phyloP scores from a whole-genome alignment of 176 grass and related monocot genomes.

The Elaeis guineensis region DNA sequence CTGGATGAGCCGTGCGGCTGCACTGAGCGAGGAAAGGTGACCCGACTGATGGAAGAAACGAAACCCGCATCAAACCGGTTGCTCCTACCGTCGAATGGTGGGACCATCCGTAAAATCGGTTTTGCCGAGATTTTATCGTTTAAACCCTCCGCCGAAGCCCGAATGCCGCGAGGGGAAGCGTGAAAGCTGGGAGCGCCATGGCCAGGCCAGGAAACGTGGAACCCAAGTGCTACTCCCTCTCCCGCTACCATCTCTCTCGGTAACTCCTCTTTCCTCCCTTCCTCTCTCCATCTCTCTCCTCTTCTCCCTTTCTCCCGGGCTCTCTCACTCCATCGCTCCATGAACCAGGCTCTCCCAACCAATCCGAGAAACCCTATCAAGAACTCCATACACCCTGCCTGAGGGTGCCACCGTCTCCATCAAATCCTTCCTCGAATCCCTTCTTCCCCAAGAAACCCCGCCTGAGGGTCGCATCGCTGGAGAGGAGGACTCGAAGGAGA shows the following conservation, averaged over 20 bases:
- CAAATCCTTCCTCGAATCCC: conserved; percentile 52
- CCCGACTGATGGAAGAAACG: too few species aligned
- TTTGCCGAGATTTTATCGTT: too few species aligned
- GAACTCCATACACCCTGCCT: conserved; percentile 36
- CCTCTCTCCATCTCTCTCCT: background rate
- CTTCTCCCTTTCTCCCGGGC: background rate
- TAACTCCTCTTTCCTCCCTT: background rate
- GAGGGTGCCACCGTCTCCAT: conserved; percentile 48
- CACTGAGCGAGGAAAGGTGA: too few species aligned
- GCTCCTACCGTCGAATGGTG: too few species aligned
- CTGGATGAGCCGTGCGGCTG: too few species aligned
- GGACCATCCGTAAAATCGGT: too few species aligned
- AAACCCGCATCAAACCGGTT: too few species aligned
- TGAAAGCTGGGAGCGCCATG: too few species aligned
- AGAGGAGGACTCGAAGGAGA: background rate
- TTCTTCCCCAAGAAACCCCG: conserved; percentile 26
- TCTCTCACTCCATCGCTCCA: background rate
- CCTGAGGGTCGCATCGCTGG: background rate
- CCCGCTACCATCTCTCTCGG: conserved; percentile 13
- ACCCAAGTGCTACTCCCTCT: background rate
- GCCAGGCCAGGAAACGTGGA: too few species aligned
- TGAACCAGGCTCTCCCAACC: conserved; percentile 19
- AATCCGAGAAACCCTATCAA: conserved; percentile 34
- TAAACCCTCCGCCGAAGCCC: too few species aligned
- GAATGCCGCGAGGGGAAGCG: too few species aligned